Conservation (phyloP, 2,329 filamentous ascomycete genomes). For the Cadophora luteo-olivacea region DNA sequence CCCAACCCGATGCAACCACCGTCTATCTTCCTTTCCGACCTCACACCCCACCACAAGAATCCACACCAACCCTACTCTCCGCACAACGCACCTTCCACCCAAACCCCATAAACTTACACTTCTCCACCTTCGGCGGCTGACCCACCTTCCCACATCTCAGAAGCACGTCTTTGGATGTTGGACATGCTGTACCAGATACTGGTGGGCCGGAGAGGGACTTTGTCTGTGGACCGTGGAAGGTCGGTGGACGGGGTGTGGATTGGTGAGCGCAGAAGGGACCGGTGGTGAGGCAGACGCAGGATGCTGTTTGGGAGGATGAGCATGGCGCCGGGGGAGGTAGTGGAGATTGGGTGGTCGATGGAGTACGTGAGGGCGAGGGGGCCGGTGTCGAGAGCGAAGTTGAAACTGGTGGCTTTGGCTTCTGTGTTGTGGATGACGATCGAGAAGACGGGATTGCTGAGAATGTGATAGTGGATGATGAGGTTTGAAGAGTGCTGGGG, state of each 20-base stretch:
- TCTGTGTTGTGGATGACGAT: not conserved
- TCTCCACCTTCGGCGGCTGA: not conserved
- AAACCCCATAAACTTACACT: slow-evolving; percentile 5
- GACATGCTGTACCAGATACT: not conserved
- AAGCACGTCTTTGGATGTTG: not conserved
- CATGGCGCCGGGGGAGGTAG: too few species aligned
- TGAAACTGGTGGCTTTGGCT: not conserved
- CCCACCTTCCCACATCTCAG: not conserved
- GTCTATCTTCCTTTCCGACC: not conserved
- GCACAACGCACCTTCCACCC: not conserved
- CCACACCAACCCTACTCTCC: not conserved
- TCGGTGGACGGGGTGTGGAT: not conserved
- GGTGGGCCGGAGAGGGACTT: not conserved
- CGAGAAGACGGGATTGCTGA: not conserved
- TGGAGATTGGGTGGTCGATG: not conserved
- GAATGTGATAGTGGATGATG: not conserved
- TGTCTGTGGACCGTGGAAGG: not conserved
- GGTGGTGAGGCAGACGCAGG: not conserved
- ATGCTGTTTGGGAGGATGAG: not conserved
- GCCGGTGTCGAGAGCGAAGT: not conserved
- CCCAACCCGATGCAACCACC: too few species aligned
- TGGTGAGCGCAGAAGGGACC: not conserved
- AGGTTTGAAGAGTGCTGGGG: not conserved
- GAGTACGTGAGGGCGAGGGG: not conserved
- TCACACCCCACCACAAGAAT: slow-evolving; percentile 7